Conservation (phyloP, 164 flowering plant genomes). For the Nelumbo lutea region DNA sequence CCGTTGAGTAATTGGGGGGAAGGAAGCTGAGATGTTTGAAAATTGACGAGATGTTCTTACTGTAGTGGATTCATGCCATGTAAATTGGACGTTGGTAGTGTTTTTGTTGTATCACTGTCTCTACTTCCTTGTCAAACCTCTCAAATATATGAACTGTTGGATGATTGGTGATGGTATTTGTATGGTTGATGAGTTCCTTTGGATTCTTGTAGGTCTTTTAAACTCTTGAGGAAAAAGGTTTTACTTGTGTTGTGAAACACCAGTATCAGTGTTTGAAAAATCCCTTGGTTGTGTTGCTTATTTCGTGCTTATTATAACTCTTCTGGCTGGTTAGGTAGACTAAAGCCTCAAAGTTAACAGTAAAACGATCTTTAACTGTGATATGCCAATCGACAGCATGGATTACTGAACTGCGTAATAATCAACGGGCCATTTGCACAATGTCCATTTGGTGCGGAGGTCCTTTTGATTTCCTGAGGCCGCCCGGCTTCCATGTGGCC, state of each 20-base stretch:
- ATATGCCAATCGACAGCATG: too few species aligned
- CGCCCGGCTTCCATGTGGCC: too few species aligned
- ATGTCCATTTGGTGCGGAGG: too few species aligned
- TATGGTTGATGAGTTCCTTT: constrained; percentile 4
- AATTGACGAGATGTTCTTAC: not conserved
- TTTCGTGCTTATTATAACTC: too few species aligned
- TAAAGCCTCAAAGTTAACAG: too few species aligned
- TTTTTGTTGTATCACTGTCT: constrained; percentile 4
- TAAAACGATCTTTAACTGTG: too few species aligned
- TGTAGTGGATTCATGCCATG: constrained; percentile 17
- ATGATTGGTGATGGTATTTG: constrained; percentile 5
- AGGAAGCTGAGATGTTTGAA: constrained; percentile 6
- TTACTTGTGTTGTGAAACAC: not conserved
- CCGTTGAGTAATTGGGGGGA: not conserved
- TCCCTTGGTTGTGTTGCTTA: too few species aligned
- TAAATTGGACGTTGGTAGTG: constrained; percentile 6
- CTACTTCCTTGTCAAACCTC: constrained; percentile 7
- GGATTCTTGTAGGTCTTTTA: constrained; percentile 1
- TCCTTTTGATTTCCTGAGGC: too few species aligned
- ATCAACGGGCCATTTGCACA: too few species aligned
- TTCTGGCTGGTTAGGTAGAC: too few species aligned
- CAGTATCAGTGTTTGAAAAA: too few species aligned
- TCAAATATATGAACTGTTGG: not conserved
- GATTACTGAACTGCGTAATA: too few species aligned
- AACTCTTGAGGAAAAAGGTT: not conserved